Conservation (phyloP, 441 rosid genomes). For the Populus trichocarpa region DNA sequence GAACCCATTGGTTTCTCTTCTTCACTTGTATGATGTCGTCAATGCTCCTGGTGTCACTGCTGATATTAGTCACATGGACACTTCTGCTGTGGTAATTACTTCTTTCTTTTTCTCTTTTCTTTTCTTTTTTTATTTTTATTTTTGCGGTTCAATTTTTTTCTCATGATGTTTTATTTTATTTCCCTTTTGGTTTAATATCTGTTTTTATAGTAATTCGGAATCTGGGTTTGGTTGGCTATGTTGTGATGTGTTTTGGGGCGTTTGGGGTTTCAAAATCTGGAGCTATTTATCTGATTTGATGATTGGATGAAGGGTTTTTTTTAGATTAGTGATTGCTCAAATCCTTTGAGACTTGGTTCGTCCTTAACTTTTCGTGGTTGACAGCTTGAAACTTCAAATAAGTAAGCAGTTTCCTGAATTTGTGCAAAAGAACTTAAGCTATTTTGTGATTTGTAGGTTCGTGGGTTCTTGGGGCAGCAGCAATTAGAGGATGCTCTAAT, state of each 20-base stretch:
- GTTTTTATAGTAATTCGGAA: not conserved
- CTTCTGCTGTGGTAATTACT: conserved; percentile 54
- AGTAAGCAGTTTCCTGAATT: not conserved
- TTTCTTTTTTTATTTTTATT: not conserved
- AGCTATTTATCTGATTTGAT: not conserved
- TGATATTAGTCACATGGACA: conserved; percentile 89
- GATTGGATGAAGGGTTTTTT: not conserved
- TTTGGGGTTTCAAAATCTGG: not conserved
- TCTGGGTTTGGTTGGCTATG: not conserved
- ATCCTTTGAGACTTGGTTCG: not conserved
- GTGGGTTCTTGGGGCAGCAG: conserved; percentile 77
- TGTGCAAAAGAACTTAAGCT: not conserved
- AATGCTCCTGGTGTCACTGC: conserved; percentile 89
- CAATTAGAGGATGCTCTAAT: conserved; percentile 74
- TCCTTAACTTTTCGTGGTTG: not conserved
- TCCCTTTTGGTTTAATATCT: not conserved
- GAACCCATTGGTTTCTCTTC: conserved; percentile 83
- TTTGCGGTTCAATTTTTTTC: not conserved
- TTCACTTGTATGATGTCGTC: conserved; percentile 83
- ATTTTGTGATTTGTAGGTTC: conserved; percentile 43
- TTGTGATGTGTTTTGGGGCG: not conserved
- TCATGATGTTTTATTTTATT: not conserved
- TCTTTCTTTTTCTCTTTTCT: not conserved
- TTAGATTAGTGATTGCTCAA: not conserved
- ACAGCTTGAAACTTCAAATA: not conserved